phyloP scores from a whole-genome alignment of 257 asterid genomes.

The Ilex asprella region DNA sequence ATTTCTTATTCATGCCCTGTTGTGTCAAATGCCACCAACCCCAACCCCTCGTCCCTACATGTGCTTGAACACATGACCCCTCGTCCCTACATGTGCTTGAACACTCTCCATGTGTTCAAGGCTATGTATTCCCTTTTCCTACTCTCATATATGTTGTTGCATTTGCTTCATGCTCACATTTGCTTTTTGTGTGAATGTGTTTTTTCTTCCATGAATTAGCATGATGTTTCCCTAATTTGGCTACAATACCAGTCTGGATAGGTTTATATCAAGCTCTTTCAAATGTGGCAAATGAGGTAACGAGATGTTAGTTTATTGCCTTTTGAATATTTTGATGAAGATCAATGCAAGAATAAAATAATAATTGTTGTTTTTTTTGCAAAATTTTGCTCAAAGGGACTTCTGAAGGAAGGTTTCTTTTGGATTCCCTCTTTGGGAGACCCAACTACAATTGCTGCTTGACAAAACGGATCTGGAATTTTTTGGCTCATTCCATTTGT shows the following conservation, averaged over 20 bases:
- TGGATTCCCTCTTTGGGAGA: constrained; percentile 99
- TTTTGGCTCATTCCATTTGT: constrained; percentile 97
- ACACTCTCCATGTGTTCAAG: no score
- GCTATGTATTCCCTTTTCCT: no score
- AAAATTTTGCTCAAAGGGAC: constrained; percentile 48
- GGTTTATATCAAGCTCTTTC: constrained; percentile 99
- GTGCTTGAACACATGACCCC: no score
- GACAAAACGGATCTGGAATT: constrained; percentile 94
- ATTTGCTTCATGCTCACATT: no score
- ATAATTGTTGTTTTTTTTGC: constrained; percentile 1
- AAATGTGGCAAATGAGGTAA: constrained; percentile 96
- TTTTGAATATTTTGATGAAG: neutral
- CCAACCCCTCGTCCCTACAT: neutral
- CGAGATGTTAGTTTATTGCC: constrained; percentile 11
- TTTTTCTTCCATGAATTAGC: constrained; percentile 11
- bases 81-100: no score
- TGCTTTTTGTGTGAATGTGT: neutral
- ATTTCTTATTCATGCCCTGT: neutral
- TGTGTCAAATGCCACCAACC: neutral
- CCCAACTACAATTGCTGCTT: constrained; percentile 97
- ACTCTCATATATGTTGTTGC: no score
- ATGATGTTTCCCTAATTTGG: constrained; percentile 98
- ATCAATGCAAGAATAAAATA: neutral
- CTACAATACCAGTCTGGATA: constrained; percentile 97
- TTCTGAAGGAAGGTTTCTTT: constrained; percentile 96